phyloP scores from a whole-genome alignment of 495 filamentous ascomycete species.

The Lepidopterella palustris region DNA sequence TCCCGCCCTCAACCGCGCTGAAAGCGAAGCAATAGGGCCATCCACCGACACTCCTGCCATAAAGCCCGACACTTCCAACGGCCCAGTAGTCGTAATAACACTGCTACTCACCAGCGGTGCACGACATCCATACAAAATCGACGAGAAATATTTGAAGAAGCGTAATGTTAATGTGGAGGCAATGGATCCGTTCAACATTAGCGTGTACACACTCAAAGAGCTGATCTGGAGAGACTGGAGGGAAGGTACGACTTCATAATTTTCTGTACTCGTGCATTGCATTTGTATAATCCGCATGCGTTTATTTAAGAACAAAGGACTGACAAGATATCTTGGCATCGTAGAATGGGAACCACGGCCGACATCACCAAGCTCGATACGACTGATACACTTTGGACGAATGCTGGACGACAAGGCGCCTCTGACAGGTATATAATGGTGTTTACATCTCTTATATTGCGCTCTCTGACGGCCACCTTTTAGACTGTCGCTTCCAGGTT shows the following conservation, averaged over 20 bases:
- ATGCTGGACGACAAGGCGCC: slow-evolving; percentile 78
- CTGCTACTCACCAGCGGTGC: slow-evolving; percentile 74
- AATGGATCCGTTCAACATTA: slow-evolving; percentile 79
- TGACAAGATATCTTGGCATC: slow-evolving; percentile 2
- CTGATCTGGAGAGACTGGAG: slow-evolving; percentile 87
- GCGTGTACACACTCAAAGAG: slow-evolving; percentile 86
- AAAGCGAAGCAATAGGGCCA: slow-evolving; percentile 37
- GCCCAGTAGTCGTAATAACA: slow-evolving; percentile 50
- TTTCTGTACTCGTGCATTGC: slow-evolving; percentile 8
- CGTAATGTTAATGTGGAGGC: slow-evolving; percentile 67
- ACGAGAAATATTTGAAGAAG: slow-evolving; percentile 76
- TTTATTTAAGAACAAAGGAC: neutral
- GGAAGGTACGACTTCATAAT: slow-evolving; percentile 42
- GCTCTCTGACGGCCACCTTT: no score
- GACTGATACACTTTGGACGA: slow-evolving; percentile 83
- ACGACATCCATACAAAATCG: slow-evolving; percentile 79
- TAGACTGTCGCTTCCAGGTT: slow-evolving; percentile 72
- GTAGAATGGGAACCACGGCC: slow-evolving; percentile 82
- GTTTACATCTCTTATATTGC: no score
- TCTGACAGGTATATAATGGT: slow-evolving; percentile 56
- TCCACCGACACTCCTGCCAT: slow-evolving; percentile 31
- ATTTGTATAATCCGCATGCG: neutral
- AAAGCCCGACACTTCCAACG: slow-evolving; percentile 22
- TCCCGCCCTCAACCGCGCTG: slow-evolving; percentile 24
- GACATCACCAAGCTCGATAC: slow-evolving; percentile 73